Percentiles rank a stretch among this genome's conserved stretches.
These are phyloP conservation scores for Fusarium musae DNA, from an alignment of 2,329 filamentous ascomycete genomes.

Conservation along the genomic window DNA sequence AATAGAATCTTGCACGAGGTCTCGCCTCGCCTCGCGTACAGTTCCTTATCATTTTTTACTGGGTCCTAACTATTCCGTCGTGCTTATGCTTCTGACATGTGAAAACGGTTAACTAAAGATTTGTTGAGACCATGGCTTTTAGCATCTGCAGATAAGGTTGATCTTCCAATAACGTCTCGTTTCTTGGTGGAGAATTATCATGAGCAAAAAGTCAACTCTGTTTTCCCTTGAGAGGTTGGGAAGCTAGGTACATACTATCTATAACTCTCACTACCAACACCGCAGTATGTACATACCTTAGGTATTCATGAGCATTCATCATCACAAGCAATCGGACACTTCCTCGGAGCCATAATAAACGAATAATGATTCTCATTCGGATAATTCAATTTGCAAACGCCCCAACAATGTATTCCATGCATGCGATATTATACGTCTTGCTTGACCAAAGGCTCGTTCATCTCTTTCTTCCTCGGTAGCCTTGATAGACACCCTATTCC, in stretches of 20 bases:
- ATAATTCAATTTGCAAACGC: neutral
- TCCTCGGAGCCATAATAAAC: neutral
- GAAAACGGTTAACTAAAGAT: conserved; percentile 35
- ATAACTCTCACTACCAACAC: neutral
- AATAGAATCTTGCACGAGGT: conserved; percentile 27
- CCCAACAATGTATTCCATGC: conserved; percentile 21
- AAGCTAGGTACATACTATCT: neutral
- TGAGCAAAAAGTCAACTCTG: neutral
- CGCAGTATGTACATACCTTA: too few species aligned
- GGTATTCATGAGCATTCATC: neutral
- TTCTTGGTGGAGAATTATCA: conserved; percentile 23
- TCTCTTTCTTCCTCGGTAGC: neutral
- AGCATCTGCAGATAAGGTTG: conserved; percentile 24
- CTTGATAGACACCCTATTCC: conserved; percentile 5
- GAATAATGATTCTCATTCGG: neutral
- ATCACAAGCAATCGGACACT: neutral
- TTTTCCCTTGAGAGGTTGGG: conserved; percentile 5
- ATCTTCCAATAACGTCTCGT: conserved; percentile 33
- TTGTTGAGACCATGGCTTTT: conserved; percentile 31
- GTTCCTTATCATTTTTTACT: conserved; percentile 21
- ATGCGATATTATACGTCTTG: neutral
- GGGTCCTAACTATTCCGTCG: conserved; percentile 1
- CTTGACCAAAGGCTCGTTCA: neutral
- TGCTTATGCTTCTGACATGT: conserved; percentile 38
- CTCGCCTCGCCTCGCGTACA: conserved; percentile 7